Conservation (phyloP, 2,329 filamentous ascomycete species). For the Paecilomyces fulvus region DNA sequence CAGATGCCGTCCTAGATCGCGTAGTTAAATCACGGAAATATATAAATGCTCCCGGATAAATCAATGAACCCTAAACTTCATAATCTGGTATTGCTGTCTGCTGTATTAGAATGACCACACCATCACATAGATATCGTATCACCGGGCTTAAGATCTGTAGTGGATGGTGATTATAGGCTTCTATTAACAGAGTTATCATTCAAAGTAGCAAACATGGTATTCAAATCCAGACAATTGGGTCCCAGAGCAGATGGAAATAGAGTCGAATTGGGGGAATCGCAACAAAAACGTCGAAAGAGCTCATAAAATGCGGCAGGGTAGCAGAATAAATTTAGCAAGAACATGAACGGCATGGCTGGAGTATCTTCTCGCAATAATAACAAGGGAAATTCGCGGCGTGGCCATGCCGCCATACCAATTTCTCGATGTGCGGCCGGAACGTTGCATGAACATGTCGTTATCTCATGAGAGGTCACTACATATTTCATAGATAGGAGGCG, state of each 20-base stretch:
- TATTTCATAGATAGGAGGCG: not conserved
- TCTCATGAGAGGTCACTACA: not conserved
- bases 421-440: not conserved
- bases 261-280: constrained; percentile 9
- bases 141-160: not conserved
- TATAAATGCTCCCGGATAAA: no score
- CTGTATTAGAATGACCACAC: not conserved
- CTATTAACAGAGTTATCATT: not conserved
- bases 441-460: not conserved
- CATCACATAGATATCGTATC: not conserved
- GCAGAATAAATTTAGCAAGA: not conserved
- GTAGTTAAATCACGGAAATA: no score
- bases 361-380: not conserved
- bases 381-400: not conserved
- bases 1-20: no score
- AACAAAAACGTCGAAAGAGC: not conserved
- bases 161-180: not conserved
- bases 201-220: not conserved
- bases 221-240: constrained; percentile 10
- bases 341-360: not conserved
- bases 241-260: constrained; percentile 4
- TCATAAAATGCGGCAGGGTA: not conserved
- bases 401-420: not conserved
- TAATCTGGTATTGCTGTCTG: not conserved
- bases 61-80: not conserved